Evolutionary conservation across 78 protist genomes (phyloP).

Genomic region (Dictyostelium capitatum): DNA sequence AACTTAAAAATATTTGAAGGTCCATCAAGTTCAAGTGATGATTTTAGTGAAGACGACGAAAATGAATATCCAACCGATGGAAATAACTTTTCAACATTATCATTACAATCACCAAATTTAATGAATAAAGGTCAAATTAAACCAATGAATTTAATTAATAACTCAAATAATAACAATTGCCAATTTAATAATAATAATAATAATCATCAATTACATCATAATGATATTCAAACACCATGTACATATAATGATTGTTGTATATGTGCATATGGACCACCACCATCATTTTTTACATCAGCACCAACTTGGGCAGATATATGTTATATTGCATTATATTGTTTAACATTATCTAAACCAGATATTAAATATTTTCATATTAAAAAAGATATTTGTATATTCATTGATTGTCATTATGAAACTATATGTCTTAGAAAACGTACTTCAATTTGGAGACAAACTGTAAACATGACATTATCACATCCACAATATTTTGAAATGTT

Average conservation of each 20-base stretch:
- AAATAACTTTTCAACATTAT: neutral
- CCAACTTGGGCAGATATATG: slow-evolving; percentile 81
- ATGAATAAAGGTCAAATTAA: neutral
- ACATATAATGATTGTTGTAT: slow-evolving; percentile 51
- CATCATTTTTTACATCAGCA: slow-evolving; percentile 66
- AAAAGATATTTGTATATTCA: slow-evolving; percentile 68
- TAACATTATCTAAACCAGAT: slow-evolving; percentile 59
- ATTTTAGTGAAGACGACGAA: neutral
- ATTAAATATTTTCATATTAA: slow-evolving; percentile 69
- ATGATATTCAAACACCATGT: slow-evolving; percentile 41
- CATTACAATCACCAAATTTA: neutral
- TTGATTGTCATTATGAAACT: slow-evolving; percentile 63
- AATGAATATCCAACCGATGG: neutral
- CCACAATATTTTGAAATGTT: slow-evolving; percentile 82
- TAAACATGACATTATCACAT: slow-evolving; percentile 72
- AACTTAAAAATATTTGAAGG: too few relatives aligned
- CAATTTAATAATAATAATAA: too few relatives aligned
- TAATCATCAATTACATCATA: neutral
- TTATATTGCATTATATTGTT: slow-evolving; percentile 65
- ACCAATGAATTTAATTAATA: too few relatives aligned
- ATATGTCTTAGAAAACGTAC: slow-evolving; percentile 71
- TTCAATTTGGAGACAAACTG: slow-evolving; percentile 71
- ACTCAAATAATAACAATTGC: too few relatives aligned
- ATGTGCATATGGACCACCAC: slow-evolving; percentile 72
- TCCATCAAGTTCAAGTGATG: neutral